A percentile compares a stretch with the other conserved stretches of the same genome.
Conservation (phyloP, 192 early-diverging fungal species). For the Gigaspora rosea region DNA sequence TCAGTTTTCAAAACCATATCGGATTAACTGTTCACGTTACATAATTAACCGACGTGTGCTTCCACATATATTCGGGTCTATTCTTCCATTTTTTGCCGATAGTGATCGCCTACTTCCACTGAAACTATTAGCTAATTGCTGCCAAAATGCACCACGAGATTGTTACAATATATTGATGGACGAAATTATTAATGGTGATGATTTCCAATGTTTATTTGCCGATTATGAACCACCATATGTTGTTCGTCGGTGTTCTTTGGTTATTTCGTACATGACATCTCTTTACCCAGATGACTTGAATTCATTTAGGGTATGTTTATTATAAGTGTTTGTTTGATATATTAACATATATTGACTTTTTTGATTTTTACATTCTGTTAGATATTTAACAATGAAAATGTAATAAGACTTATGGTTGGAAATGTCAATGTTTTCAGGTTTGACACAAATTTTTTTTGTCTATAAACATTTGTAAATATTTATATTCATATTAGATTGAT, state of each 20-base stretch:
- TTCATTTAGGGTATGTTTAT: background rate
- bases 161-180: background rate
- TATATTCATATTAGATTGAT: background rate
- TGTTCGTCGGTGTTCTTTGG: background rate
- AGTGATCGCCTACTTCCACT: background rate
- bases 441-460: background rate
- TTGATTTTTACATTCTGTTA: background rate
- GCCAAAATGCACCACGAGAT: background rate
- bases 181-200: background rate
- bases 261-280: background rate
- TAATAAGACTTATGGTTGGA: background rate
- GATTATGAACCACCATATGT: slow-evolving; percentile 2
- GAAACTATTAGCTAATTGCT: slow-evolving; percentile 6
- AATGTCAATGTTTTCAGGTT: background rate
- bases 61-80: background rate
- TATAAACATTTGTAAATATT: no score
- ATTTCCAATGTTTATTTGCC: slow-evolving; percentile 8
- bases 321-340: background rate
- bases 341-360: background rate
- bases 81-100: background rate
- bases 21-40: background rate
- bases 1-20: background rate
- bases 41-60: background rate
- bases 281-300: background rate
- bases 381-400: background rate